phyloP scores from a whole-genome alignment of 169 alveolate genomes.

The Pseudocohnilembus persalinus region DNA sequence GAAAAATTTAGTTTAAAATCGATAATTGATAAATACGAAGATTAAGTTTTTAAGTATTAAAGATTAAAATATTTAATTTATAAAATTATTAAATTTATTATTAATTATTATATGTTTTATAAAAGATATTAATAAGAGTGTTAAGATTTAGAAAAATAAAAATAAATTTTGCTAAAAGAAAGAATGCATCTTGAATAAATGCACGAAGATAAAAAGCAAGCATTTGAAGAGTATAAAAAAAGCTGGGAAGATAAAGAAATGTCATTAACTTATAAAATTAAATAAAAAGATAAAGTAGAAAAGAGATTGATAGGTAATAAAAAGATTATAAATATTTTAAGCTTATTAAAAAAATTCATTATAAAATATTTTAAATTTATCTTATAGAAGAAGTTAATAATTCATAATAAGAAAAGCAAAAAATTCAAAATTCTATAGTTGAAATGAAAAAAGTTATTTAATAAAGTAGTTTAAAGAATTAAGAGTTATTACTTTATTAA shows the following conservation, averaged over 20 bases:
- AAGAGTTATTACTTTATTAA: no score
- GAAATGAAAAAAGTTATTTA: background rate
- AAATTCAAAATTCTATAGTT: background rate
- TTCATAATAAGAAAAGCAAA: background rate
- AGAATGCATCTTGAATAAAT: background rate
- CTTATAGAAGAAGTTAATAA: background rate
- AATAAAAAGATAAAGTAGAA: background rate
- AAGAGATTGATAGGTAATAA: background rate
- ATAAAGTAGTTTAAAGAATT: no score
- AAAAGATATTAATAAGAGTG: background rate
- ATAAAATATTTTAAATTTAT: no score
- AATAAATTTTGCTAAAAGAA: background rate
- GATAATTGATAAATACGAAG: background rate
- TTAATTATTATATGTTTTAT: background rate
- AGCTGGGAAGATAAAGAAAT: background rate
- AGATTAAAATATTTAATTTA: background rate
- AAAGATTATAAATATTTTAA: no score
- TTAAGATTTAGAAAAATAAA: background rate
- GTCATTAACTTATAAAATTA: no score
- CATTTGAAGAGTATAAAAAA: background rate
- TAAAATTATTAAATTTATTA: no score
- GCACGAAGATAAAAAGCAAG: background rate
- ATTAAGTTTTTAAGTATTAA: background rate
- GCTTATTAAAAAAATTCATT: no score
- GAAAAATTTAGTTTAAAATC: constrained; percentile 8